A percentile compares a stretch with the other conserved stretches of the same genome.
These are phyloP conservation scores for Fusarium sp. DNA, from an alignment of 2,329 filamentous ascomycete species.

Conservation along the genomic window DNA sequence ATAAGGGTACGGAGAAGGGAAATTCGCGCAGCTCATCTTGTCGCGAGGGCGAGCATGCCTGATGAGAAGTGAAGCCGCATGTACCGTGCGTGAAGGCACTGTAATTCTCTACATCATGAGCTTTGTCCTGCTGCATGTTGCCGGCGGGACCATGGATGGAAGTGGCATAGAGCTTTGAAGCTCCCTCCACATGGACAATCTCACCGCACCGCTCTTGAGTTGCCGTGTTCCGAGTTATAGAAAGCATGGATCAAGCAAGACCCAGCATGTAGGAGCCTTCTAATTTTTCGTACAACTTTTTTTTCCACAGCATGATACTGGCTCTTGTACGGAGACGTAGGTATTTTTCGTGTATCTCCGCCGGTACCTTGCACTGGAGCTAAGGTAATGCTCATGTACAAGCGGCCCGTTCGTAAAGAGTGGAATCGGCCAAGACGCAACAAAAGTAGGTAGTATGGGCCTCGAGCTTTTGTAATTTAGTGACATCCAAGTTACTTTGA, in stretches of 20 bases:
- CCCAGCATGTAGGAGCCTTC: background rate
- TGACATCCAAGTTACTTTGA: constrained; percentile 32
- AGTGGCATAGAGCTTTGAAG: constrained; percentile 32
- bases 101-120: constrained; percentile 17
- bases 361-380: constrained; percentile 29
- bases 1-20: constrained; percentile 14
- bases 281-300: background rate
- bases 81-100: constrained; percentile 22
- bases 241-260: constrained; percentile 20
- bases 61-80: background rate
- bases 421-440: constrained; percentile 22
- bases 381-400: constrained; percentile 27
- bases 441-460: constrained; percentile 10
- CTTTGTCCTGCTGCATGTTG: constrained; percentile 20
- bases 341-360: constrained; percentile 20
- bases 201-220: constrained; percentile 42
- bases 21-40: constrained; percentile 36
- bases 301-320: constrained; percentile 12
- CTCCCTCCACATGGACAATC: constrained; percentile 43
- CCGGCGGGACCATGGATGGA: constrained; percentile 27
- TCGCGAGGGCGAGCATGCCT: background rate
- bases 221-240: constrained; percentile 47
- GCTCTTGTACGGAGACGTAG: background rate
- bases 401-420: constrained; percentile 37
- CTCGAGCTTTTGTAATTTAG: constrained; percentile 19